Evolutionary conservation across 2,329 filamentous ascomycete species (phyloP).

Genomic region (Trichoderma hamatum): DNA sequence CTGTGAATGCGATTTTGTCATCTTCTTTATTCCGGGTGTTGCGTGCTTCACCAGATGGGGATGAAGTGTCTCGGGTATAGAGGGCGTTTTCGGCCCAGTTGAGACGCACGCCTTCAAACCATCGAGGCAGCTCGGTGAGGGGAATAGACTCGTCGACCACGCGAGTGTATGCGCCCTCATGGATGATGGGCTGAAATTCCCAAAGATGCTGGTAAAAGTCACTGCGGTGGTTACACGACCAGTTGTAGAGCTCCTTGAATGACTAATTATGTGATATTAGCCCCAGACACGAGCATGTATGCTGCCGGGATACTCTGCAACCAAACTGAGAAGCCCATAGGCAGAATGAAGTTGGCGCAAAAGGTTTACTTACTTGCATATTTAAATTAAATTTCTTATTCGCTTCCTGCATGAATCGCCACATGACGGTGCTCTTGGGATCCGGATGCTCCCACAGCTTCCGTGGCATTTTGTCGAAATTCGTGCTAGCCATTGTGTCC

Average conservation of each 20-base stretch:
- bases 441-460: constrained; percentile 71
- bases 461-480: constrained; percentile 48
- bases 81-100: constrained; percentile 84
- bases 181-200: constrained; percentile 61
- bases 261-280: background rate
- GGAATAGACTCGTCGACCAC: constrained; percentile 71
- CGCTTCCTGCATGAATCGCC: constrained; percentile 65
- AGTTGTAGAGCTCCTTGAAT: constrained; percentile 71
- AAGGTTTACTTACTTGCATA: constrained; percentile 55
- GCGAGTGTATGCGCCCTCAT: constrained; percentile 59
- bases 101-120: constrained; percentile 74
- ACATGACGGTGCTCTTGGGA: constrained; percentile 65
- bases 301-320: background rate
- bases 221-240: constrained; percentile 63
- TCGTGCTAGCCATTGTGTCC: constrained; percentile 34
- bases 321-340: background rate
- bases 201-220: constrained; percentile 70
- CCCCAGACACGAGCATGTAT: too few relatives aligned
- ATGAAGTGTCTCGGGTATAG: constrained; percentile 50
- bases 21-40: constrained; percentile 70
- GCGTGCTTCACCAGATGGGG: constrained; percentile 47
- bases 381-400: constrained; percentile 61
- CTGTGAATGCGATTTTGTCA: constrained; percentile 68
- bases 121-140: constrained; percentile 72
- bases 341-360: background rate